Percentiles rank a stretch among this genome's conserved stretches.
phyloP scores from a whole-genome alignment of 2,329 filamentous ascomycete genomes.

The Ophiostoma himal-ulmi region DNA sequence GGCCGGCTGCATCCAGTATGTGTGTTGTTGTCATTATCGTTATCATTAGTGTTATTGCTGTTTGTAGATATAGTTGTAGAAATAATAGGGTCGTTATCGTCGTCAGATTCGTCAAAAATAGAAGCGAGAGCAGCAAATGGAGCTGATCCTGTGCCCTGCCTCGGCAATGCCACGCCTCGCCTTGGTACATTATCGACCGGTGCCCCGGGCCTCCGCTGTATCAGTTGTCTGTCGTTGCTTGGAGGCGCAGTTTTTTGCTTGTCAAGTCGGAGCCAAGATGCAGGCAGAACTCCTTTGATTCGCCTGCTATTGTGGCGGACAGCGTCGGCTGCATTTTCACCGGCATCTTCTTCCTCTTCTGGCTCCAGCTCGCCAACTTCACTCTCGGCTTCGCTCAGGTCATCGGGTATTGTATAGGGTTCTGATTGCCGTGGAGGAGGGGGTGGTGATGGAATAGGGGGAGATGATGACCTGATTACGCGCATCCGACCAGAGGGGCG shows the following conservation, averaged over 20 bases:
- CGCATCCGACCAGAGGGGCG: background rate
- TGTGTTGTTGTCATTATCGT: conserved; percentile 29
- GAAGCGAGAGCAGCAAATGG: conserved; percentile 27
- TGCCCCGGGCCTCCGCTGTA: conserved; percentile 30
- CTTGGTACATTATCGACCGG: conserved; percentile 35
- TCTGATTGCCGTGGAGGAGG: background rate
- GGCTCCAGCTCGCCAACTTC: conserved; percentile 14
- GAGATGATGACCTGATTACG: background rate
- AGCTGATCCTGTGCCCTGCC: conserved; percentile 31
- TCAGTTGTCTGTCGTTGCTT: background rate
- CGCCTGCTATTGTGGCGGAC: conserved; percentile 39
- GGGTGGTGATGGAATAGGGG: background rate
- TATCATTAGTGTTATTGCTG: conserved; percentile 6
- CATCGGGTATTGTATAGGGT: background rate
- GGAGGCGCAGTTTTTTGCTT: conserved; percentile 37
- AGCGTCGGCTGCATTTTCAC: conserved; percentile 39
- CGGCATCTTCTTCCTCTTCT: conserved; percentile 11
- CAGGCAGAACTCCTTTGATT: conserved; percentile 58
- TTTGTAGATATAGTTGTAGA: background rate
- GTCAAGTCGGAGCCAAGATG: conserved; percentile 61
- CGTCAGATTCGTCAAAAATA: background rate
- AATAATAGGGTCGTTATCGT: background rate
- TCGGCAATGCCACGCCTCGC: conserved; percentile 48
- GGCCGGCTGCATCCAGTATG: background rate
- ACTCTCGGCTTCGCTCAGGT: conserved; percentile 17